phyloP scores from a whole-genome alignment of 768 basidiomycete species.

The Phlegmacium glaucopus region DNA sequence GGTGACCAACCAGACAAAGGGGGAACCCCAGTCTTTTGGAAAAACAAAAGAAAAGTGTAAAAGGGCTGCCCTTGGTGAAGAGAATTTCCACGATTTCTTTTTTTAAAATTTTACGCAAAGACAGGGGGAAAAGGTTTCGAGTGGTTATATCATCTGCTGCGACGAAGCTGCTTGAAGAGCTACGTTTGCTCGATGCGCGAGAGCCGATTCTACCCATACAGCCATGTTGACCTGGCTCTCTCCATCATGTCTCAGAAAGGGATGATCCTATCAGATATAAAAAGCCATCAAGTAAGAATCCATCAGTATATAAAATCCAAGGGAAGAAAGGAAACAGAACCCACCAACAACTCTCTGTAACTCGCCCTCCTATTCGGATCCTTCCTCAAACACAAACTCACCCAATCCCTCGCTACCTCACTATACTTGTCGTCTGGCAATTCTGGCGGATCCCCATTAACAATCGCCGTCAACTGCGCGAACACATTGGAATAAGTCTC shows the following conservation, averaged over 20 bases:
- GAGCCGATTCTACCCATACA: constrained; percentile 69
- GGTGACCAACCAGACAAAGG: too few relatives aligned
- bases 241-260: constrained; percentile 66
- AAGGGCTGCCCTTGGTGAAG: too few relatives aligned
- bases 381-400: constrained; percentile 77
- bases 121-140: too few relatives aligned
- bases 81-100: too few relatives aligned
- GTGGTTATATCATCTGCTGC: too few relatives aligned
- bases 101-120: too few relatives aligned
- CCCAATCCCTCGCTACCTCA: constrained; percentile 76
- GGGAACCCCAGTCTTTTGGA: too few relatives aligned
- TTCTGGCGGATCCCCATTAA: constrained; percentile 89
- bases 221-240: constrained; percentile 76
- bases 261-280: constrained; percentile 52
- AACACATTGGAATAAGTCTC: constrained; percentile 98
- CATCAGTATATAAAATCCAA: background rate
- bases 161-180: too few relatives aligned
- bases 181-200: constrained; percentile 12
- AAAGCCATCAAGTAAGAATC: background rate
- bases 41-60: too few relatives aligned
- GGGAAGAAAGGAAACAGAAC: constrained; percentile 15
- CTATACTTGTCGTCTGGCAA: constrained; percentile 71
- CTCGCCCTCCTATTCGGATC: constrained; percentile 75
- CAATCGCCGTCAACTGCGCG: constrained; percentile 93
- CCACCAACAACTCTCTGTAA: constrained; percentile 76